Evolutionary conservation across 2,329 filamentous ascomycete species (phyloP).

Genomic region (Acephala macrosclerotiorum): DNA sequence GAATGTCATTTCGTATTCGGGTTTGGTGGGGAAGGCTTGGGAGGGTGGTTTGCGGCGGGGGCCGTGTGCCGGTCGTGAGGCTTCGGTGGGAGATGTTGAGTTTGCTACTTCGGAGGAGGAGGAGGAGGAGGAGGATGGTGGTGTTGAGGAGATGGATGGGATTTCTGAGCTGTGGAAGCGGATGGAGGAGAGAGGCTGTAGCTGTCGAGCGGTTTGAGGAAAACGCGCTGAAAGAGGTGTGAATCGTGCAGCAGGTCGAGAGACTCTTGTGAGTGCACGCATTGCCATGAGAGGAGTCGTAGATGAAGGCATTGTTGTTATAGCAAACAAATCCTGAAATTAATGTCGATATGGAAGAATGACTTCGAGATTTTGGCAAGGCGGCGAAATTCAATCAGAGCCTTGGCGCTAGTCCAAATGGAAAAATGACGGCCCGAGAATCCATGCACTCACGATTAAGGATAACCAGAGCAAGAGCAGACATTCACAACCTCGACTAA

Average conservation of each 20-base stretch:
- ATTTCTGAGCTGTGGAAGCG: constrained; percentile 6
- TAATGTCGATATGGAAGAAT: background rate
- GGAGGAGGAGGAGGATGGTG: background rate
- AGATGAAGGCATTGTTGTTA: background rate
- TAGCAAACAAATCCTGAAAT: background rate
- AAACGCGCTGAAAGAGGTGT: background rate
- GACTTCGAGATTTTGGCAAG: constrained; percentile 5
- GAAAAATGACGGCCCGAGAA: constrained; percentile 11
- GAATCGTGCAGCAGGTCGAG: constrained; percentile 2
- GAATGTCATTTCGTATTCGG: constrained; percentile 87
- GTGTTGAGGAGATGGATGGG: background rate
- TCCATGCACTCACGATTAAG: constrained; percentile 4
- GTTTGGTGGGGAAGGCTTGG: constrained; percentile 44
- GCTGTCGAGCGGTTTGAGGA: background rate
- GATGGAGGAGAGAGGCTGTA: constrained; percentile 8
- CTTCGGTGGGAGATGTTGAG: too few relatives aligned
- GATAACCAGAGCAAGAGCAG: background rate
- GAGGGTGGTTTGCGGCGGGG: background rate
- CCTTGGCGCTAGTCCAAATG: constrained; percentile 8
- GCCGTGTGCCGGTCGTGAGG: background rate
- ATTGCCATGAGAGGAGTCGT: background rate
- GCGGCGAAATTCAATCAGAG: constrained; percentile 10
- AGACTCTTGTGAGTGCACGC: background rate
- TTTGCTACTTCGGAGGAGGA: too few relatives aligned
- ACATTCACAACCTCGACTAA: background rate